Conservation (phyloP, 192 early-diverging fungal genomes). For the Chytriomyces sp. region DNA sequence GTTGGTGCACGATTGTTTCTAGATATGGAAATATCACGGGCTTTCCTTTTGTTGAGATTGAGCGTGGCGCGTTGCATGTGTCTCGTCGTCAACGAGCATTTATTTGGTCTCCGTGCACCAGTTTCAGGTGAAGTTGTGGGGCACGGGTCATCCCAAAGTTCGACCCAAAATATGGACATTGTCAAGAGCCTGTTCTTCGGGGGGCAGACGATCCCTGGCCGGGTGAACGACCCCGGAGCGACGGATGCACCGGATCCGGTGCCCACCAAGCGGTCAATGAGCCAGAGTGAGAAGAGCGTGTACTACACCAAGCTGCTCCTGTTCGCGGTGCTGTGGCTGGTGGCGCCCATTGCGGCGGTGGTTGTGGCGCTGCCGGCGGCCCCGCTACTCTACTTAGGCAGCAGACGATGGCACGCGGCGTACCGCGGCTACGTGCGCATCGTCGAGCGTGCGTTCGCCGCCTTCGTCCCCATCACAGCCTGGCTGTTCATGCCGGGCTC, state of each 20-base stretch:
- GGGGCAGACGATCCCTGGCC: not conserved
- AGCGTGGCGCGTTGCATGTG: no score
- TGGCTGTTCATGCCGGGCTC: conserved; percentile 37
- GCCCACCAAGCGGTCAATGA: no score
- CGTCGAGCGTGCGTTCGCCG: conserved; percentile 42
- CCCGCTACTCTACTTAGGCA: conserved; percentile 33
- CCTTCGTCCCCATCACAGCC: conserved; percentile 37
- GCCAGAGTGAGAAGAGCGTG: not conserved
- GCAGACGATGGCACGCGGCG: conserved; percentile 10
- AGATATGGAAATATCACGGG: no score
- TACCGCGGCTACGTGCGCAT: conserved; percentile 45
- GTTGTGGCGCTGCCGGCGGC: not conserved
- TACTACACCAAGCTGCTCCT: conserved; percentile 5
- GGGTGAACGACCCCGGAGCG: not conserved
- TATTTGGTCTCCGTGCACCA: no score
- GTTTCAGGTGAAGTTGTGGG: no score
- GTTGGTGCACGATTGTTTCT: no score
- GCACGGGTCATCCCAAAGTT: no score
- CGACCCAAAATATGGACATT: no score
- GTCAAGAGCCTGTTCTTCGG: conserved; percentile 14
- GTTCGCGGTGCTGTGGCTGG: not conserved
- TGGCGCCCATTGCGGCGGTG: not conserved
- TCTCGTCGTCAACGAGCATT: no score
- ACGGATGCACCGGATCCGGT: not conserved
- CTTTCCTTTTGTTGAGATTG: no score